phyloP scores from a whole-genome alignment of 345 rosid species.

The Sapria himalayana region DNA sequence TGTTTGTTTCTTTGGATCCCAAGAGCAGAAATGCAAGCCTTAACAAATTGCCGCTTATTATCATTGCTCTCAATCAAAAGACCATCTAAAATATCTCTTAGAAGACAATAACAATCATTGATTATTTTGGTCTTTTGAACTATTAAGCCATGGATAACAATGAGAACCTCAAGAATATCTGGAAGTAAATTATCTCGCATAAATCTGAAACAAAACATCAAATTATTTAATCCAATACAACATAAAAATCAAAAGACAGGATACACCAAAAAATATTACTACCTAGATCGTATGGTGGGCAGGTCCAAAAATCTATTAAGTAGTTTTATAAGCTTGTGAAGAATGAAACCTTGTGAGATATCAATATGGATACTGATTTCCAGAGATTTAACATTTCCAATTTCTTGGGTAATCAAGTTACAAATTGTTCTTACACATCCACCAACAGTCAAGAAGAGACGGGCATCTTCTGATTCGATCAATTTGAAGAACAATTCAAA shows the following conservation, averaged over 20 bases:
- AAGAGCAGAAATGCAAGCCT: conserved; percentile 80
- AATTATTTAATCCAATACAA: conserved; percentile 8
- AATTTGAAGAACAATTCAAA: conserved; percentile 85
- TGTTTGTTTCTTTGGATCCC: conserved; percentile 74
- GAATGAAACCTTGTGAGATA: conserved; percentile 93
- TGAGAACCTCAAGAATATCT: conserved; percentile 89
- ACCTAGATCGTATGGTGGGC: conserved; percentile 84
- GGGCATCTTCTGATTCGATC: conserved; percentile 80
- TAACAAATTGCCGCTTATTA: conserved; percentile 78
- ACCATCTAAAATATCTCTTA: conserved; percentile 80
- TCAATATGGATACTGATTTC: conserved; percentile 91
- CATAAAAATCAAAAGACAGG: conserved; percentile 1
- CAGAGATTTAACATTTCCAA: conserved; percentile 63
- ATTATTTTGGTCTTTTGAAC: conserved; percentile 97
- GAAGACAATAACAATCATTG: conserved; percentile 78
- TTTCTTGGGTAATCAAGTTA: conserved; percentile 72
- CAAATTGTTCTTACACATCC: conserved; percentile 71
- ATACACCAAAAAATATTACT: conserved; percentile 4
- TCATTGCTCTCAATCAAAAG: conserved; percentile 94
- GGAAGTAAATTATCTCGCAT: conserved; percentile 73
- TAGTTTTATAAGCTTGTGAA: conserved; percentile 89
- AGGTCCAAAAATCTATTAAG: conserved; percentile 87
- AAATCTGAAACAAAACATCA: conserved; percentile 35
- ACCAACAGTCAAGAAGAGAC: conserved; percentile 75
- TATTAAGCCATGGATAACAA: conserved; percentile 78